A percentile compares a stretch with the other conserved stretches of the same genome.
These are phyloP conservation scores for Pseudogymnoascus sp. DNA, from an alignment of 2,329 filamentous ascomycete species.

Conservation along the genomic window DNA sequence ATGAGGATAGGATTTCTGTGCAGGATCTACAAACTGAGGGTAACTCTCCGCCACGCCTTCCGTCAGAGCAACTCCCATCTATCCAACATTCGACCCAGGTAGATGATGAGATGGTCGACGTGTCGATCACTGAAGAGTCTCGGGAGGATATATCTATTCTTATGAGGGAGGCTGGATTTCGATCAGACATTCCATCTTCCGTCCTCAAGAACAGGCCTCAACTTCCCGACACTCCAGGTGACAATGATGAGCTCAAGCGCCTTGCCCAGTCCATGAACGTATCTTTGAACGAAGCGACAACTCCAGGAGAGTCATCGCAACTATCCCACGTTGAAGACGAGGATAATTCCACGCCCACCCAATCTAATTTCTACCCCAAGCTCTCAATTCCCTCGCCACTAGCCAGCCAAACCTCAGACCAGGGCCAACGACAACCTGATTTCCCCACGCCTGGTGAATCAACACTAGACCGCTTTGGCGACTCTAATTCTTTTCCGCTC, in stretches of 20 bases:
- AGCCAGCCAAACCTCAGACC: constrained; percentile 35
- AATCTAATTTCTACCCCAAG: constrained; percentile 23
- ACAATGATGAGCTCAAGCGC: constrained; percentile 18
- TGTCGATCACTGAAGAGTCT: constrained; percentile 18
- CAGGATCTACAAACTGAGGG: constrained; percentile 12
- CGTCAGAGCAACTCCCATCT: constrained; percentile 16
- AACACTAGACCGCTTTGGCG: background rate
- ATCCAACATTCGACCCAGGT: constrained; percentile 19
- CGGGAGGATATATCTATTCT: constrained; percentile 35
- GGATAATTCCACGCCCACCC: constrained; percentile 7
- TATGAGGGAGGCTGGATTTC: constrained; percentile 41
- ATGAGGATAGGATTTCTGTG: constrained; percentile 13
- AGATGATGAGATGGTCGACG: constrained; percentile 23
- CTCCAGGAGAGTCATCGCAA: background rate
- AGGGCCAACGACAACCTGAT: constrained; percentile 40
- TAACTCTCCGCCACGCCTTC: background rate
- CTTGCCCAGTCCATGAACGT: constrained; percentile 19
- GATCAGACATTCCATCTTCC: constrained; percentile 36
- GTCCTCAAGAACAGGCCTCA: constrained; percentile 16
- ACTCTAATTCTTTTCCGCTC: background rate
- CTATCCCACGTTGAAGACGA: constrained; percentile 10
- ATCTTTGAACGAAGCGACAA: background rate
- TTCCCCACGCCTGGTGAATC: constrained; percentile 31
- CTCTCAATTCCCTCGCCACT: constrained; percentile 30
- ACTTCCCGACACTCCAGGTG: constrained; percentile 19